A percentile compares a stretch with the other conserved stretches of the same genome.
Evolutionary conservation across 345 rosid genomes (phyloP).

Genomic region (Hibiscus mutabilis): DNA sequence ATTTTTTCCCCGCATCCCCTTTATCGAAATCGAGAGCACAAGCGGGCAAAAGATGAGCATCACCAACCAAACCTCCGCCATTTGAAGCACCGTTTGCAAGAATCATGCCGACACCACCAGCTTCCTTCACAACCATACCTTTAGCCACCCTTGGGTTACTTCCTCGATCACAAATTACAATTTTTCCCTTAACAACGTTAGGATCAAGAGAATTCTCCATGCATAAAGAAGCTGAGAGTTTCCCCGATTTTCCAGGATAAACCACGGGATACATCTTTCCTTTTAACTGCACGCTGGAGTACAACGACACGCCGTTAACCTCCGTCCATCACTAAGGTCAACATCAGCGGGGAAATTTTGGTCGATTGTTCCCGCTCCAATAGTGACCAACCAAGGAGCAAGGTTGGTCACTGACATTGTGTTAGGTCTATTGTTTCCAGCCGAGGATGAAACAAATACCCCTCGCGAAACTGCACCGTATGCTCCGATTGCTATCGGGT

Average conservation of each 20-base stretch:
- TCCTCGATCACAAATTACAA: conserved; percentile 77
- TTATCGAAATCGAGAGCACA: conserved; percentile 69
- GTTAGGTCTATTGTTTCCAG: conserved; percentile 78
- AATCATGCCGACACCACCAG: conserved; percentile 86
- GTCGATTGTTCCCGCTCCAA: conserved; percentile 81
- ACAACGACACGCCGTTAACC: conserved; percentile 60
- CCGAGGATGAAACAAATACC: conserved; percentile 49
- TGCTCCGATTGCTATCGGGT: conserved; percentile 75
- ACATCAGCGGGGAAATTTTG: conserved; percentile 71
- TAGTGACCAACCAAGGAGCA: conserved; percentile 69
- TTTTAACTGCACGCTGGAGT: conserved; percentile 51
- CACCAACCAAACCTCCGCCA: conserved; percentile 84
- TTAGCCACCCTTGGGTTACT: conserved; percentile 75
- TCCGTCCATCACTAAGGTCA: conserved; percentile 50
- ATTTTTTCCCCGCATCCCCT: conserved; percentile 59
- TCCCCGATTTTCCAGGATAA: conserved; percentile 65
- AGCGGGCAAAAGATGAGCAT: conserved; percentile 74
- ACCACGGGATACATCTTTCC: conserved; percentile 64
- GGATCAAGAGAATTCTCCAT: conserved; percentile 79
- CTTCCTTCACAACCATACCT: conserved; percentile 76
- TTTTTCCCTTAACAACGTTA: conserved; percentile 53
- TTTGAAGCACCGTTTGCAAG: conserved; percentile 68
- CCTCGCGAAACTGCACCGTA: conserved; percentile 60
- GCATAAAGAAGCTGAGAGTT: conserved; percentile 54
- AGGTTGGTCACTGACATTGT: conserved; percentile 73